Evolutionary conservation across 2,329 filamentous ascomycete genomes (phyloP).

Genomic region (Mollisia scopiformis): DNA sequence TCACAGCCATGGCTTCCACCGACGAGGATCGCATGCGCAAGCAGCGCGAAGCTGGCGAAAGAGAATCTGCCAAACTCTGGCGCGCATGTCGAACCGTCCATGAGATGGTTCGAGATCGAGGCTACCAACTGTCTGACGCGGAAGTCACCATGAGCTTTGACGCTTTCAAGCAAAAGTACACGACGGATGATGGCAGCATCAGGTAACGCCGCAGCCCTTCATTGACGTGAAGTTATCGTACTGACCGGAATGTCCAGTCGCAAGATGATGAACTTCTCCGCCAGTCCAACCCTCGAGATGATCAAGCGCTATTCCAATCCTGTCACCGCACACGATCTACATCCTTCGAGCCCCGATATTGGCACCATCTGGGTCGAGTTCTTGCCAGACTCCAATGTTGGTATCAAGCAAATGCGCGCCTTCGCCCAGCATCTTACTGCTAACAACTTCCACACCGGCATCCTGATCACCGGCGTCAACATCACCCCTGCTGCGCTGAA

Average conservation of each 20-base stretch:
- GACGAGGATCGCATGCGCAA: constrained; percentile 35
- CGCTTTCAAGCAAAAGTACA: constrained; percentile 76
- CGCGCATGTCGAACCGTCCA: constrained; percentile 91
- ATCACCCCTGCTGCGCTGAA: constrained; percentile 88
- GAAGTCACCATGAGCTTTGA: constrained; percentile 86
- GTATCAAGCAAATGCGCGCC: constrained; percentile 87
- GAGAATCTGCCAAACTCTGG: constrained; percentile 73
- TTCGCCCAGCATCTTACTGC: constrained; percentile 83
- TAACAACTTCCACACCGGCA: constrained; percentile 84
- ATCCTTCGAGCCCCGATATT: constrained; percentile 70
- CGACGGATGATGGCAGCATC: constrained; percentile 71
- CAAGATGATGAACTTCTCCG: constrained; percentile 83
- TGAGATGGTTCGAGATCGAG: constrained; percentile 92
- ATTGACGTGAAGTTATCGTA: background rate
- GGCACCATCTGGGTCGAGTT: constrained; percentile 96
- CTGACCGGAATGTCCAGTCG: constrained; percentile 59
- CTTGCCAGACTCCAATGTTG: constrained; percentile 76
- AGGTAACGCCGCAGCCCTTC: constrained; percentile 59
- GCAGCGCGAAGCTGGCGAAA: constrained; percentile 39
- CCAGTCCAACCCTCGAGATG: constrained; percentile 83
- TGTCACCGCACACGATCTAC: constrained; percentile 68
- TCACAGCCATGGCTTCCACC: constrained; percentile 19
- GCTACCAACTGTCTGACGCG: constrained; percentile 88
- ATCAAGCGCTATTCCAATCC: constrained; percentile 79
- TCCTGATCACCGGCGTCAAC: constrained; percentile 82